These are phyloP conservation scores for Voacanga thouarsii DNA, from an alignment of 257 asterid genomes.

Conservation along the genomic window DNA sequence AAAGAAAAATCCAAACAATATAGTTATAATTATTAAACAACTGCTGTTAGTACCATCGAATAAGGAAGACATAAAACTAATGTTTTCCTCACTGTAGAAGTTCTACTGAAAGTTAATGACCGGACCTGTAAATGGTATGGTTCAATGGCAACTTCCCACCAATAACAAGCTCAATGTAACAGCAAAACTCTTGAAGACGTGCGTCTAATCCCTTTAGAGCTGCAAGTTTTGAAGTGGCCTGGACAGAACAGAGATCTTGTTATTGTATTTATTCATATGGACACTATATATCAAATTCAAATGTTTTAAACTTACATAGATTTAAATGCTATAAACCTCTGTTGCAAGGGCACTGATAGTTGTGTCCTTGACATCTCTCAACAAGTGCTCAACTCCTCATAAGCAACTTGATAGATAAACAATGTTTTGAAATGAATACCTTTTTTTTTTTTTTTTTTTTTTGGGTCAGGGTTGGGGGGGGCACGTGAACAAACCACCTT, in stretches of 20 bases:
- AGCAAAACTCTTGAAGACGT: conserved; percentile 72
- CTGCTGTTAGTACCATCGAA: background rate
- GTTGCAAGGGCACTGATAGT: conserved; percentile 94
- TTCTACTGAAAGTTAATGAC: background rate
- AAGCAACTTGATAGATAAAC: background rate
- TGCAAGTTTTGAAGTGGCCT: conserved; percentile 92
- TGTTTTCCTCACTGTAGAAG: background rate
- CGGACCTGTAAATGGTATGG: conserved; percentile 91
- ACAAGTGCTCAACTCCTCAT: conserved; percentile 88
- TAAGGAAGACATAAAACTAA: background rate
- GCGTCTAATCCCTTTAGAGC: conserved; percentile 97
- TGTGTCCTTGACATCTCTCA: conserved; percentile 93
- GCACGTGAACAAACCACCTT: too few relatives aligned
- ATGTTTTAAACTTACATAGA: background rate
- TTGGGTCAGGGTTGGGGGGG: too few relatives aligned
- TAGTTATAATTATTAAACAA: background rate
- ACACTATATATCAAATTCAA: background rate
- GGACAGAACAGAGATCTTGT: conserved; percentile 9
- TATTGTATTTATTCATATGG: background rate
- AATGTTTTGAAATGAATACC: background rate
- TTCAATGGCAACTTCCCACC: conserved; percentile 88
- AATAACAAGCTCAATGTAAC: conserved; percentile 79
- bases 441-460: too few relatives aligned
- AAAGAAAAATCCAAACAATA: background rate
- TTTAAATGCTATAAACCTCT: conserved; percentile 47